Percentiles rank a stretch among this genome's conserved stretches.
These are phyloP conservation scores for Podila epicladia DNA, from an alignment of 192 early-diverging fungal species.

Conservation along the genomic window DNA sequence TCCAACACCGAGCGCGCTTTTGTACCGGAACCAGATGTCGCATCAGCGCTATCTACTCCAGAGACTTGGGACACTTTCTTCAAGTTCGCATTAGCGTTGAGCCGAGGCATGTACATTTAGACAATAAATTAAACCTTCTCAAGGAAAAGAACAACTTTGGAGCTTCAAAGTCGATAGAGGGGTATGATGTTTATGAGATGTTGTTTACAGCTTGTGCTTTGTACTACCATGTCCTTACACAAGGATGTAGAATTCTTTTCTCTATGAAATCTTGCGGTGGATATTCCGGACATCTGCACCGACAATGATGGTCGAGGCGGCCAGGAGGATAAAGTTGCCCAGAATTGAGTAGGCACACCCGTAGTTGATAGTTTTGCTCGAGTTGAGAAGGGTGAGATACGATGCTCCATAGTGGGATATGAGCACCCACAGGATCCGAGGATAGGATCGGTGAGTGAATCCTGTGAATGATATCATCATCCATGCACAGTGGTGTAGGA, in stretches of 20 bases:
- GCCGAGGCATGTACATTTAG: neutral
- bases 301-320: constrained; percentile 32
- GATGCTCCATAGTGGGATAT: constrained; percentile 75
- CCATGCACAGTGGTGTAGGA: constrained; percentile 77
- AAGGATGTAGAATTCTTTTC: neutral
- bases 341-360: constrained; percentile 41
- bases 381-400: constrained; percentile 55
- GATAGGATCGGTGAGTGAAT: constrained; percentile 55
- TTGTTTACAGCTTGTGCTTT: neutral
- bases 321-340: constrained; percentile 20
- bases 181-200: neutral
- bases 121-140: neutral
- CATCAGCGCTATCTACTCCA: neutral
- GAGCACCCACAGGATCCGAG: constrained; percentile 62
- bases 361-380: constrained; percentile 13
- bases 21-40: neutral
- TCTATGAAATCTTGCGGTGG: constrained; percentile 23
- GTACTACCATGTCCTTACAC: neutral
- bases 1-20: neutral
- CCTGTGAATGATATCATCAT: constrained; percentile 82
- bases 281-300: constrained; percentile 28
- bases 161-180: too few species aligned
- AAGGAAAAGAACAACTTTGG: too few species aligned
- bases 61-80: constrained; percentile 23
- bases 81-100: constrained; percentile 1